These are phyloP conservation scores for Ophiocytium majus DNA, from an alignment of 352 stramenopile species.

Conservation along the genomic window DNA sequence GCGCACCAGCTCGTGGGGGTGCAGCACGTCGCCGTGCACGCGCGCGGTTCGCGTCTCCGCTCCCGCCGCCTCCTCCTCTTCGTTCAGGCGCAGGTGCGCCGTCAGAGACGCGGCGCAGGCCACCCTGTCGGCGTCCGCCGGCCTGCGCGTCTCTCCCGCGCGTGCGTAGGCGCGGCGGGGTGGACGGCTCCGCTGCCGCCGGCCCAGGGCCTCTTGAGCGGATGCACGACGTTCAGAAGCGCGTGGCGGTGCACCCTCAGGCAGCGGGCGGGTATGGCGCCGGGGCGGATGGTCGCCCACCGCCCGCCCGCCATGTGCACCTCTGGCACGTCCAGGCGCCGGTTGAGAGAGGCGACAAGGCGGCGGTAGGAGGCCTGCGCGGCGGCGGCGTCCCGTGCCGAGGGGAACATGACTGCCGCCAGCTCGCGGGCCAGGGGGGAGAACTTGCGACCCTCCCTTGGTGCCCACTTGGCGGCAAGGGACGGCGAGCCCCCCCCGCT, in stretches of 20 bases:
- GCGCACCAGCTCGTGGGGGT: constrained; percentile 58
- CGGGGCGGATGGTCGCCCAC: constrained; percentile 57
- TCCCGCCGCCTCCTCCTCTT: constrained; percentile 33
- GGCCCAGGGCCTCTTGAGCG: not conserved
- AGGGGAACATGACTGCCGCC: constrained; percentile 9
- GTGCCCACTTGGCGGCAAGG: too few relatives aligned
- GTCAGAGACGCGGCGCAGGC: constrained; percentile 28
- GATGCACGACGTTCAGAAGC: constrained; percentile 58
- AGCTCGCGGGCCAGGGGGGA: not conserved
- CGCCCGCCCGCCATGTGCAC: constrained; percentile 54
- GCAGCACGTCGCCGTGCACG: constrained; percentile 58
- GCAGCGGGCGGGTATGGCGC: constrained; percentile 49
- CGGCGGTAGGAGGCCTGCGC: constrained; percentile 51
- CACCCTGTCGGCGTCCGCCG: constrained; percentile 57
- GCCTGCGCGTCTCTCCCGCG: constrained; percentile 13
- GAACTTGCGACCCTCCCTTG: constrained; percentile 9
- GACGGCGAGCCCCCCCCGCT: too few relatives aligned
- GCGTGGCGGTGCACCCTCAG: constrained; percentile 48
- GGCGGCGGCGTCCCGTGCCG: not conserved
- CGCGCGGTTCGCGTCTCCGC: constrained; percentile 45
- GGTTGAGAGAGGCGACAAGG: constrained; percentile 40
- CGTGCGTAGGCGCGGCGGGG: too few relatives aligned
- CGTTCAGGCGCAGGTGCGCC: too few relatives aligned
- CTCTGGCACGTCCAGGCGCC: constrained; percentile 56
- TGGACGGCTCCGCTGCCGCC: not conserved